Base-by-base conservation (phyloP, 176 grass and related monocot genomes). In the Hordeum marinum region DNA sequence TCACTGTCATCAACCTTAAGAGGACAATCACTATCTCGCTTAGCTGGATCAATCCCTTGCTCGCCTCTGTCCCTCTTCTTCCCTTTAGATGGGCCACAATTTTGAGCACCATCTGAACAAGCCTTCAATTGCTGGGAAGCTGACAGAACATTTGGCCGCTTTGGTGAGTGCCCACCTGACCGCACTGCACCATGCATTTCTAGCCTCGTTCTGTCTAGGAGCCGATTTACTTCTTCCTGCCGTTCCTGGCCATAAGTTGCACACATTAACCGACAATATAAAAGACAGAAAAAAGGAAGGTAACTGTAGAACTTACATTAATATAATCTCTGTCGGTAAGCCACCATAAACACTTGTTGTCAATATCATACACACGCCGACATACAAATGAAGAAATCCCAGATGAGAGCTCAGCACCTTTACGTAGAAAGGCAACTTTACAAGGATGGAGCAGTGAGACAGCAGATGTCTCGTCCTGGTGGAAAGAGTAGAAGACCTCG, bases 151-250 rank as follows among this genome's bases (percentile, higher is more conserved):
- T 92, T 92, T 39, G 89, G 66, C 32, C 78, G 67, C 72, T 94
- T 97, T 43, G 92, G 92, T 86, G 95, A 97, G 52, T 84, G 80
- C 55, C 88, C 94, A 74, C 86, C 95, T 78, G 92, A 92, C 70
- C 92, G 95, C 57, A 94, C 90, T 61, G 90, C 88, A 54, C 86
- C 92, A 97, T 94, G 92, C 95, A 97, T 97, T 92, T 97, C 95
- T 97, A 91, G 63, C 67, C 61, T 79, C 75, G 92, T 91, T 91
- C 78, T 92, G 55, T 91, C 54, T 68, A 97, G 83, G 74, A 94
- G 90, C 27, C 78, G 79, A 84, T 91, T 91, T 86, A 97, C 86
- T 87, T 97, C 90, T 80, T 97, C 95, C 81, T 97, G 95, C 8
- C 86, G 92, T 78, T 97, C 92, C 95, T 97, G 76, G n/a, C 29